phyloP scores from a whole-genome alignment of 1,139 yeast species.

The Protomyces pachydermus region DNA sequence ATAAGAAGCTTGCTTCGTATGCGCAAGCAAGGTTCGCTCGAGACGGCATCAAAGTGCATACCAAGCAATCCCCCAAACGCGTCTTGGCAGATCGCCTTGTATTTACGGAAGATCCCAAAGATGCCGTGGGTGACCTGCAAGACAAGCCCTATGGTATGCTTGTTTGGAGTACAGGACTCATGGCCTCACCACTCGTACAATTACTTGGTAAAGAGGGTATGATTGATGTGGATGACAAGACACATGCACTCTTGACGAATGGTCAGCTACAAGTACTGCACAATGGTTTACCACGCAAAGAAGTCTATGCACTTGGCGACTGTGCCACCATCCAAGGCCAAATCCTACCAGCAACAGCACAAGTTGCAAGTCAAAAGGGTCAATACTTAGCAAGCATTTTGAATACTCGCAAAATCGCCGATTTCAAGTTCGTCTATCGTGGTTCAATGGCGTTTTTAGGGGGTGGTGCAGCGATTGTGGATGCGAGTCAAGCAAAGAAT shows the following conservation, averaged over 20 bases:
- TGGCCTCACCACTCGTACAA: slow-evolving; percentile 34
- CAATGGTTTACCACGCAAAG: slow-evolving; percentile 51
- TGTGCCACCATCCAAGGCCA: slow-evolving; percentile 55
- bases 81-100: slow-evolving; percentile 38
- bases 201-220: neutral
- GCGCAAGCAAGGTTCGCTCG: slow-evolving; percentile 56
- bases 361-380: slow-evolving; percentile 23
- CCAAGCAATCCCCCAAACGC: slow-evolving; percentile 38
- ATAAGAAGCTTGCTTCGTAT: slow-evolving; percentile 56
- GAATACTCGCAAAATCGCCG: slow-evolving; percentile 41
- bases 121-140: slow-evolving; percentile 38
- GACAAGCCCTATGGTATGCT: slow-evolving; percentile 44
- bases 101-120: slow-evolving; percentile 52
- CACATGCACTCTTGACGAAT: slow-evolving; percentile 34
- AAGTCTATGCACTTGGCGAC: slow-evolving; percentile 63
- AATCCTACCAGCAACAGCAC: slow-evolving; percentile 23
- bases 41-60: slow-evolving; percentile 55
- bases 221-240: neutral
- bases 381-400: slow-evolving; percentile 48
- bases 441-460: slow-evolving; percentile 62
- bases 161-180: slow-evolving; percentile 65
- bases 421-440: slow-evolving; percentile 53
- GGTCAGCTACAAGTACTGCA: slow-evolving; percentile 54
- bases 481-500: slow-evolving; percentile 46
- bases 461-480: slow-evolving; percentile 60